These are phyloP conservation scores for Graphilbum ipis-grandicollis DNA, from an alignment of 2,329 filamentous ascomycete species.

Conservation along the genomic window DNA sequence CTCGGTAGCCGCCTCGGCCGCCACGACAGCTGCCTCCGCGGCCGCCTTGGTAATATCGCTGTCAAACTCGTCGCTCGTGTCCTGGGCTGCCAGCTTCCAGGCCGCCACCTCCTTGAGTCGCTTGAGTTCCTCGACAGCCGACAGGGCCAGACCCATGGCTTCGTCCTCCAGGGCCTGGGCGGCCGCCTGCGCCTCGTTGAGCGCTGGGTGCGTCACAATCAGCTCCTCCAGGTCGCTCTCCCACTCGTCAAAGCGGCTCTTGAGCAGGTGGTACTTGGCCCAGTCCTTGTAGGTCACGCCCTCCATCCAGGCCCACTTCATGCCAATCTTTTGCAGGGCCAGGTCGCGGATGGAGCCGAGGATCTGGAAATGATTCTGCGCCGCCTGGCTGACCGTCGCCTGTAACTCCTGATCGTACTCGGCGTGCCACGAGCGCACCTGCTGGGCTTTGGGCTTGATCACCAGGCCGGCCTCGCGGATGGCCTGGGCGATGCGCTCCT, in stretches of 20 bases:
- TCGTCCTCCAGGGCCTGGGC: conserved; percentile 44
- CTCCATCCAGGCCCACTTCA: conserved; percentile 92
- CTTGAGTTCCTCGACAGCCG: conserved; percentile 62
- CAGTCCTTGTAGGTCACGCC: conserved; percentile 94
- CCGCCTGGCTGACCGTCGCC: conserved; percentile 49
- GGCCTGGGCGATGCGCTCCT: conserved; percentile 24
- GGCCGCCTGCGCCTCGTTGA: conserved; percentile 50
- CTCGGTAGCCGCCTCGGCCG: conserved; percentile 15
- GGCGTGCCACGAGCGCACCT: conserved; percentile 60
- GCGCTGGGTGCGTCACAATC: conserved; percentile 54
- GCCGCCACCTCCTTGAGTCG: conserved; percentile 67
- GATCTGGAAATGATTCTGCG: conserved; percentile 67
- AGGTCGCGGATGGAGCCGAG: conserved; percentile 69
- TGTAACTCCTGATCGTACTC: conserved; percentile 54
- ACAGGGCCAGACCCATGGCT: conserved; percentile 65
- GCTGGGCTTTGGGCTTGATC: conserved; percentile 63
- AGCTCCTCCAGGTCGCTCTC: conserved; percentile 63
- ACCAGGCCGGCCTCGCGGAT: conserved; percentile 52
- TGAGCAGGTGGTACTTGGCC: conserved; percentile 84
- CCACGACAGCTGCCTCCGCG: conserved; percentile 27
- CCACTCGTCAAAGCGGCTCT: conserved; percentile 70
- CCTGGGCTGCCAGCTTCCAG: conserved; percentile 65
- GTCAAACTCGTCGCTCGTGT: conserved; percentile 65
- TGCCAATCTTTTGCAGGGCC: conserved; percentile 78
- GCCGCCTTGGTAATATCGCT: conserved; percentile 44